A percentile compares a stretch with the other conserved stretches of the same genome.
phyloP scores from a whole-genome alignment of 139 green algal genomes.

The Edaphochlamys debaryana region DNA sequence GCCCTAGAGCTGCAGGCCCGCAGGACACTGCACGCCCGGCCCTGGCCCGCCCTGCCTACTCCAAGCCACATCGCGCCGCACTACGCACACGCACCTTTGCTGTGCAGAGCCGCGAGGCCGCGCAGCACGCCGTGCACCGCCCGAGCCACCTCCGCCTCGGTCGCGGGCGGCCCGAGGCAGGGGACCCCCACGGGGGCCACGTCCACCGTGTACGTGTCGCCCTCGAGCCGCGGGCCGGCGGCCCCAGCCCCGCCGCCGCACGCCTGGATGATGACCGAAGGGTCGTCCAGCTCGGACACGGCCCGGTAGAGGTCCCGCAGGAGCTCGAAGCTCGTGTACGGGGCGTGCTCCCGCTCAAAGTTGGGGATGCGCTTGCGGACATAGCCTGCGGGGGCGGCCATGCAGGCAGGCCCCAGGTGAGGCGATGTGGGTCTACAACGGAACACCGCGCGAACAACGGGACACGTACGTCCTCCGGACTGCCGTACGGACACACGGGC shows the following conservation, averaged over 20 bases:
- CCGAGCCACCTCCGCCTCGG: background rate
- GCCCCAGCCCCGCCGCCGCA: background rate
- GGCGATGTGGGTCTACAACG: too few species aligned
- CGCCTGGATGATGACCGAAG: background rate
- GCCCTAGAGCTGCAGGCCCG: too few species aligned
- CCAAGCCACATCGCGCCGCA: too few species aligned
- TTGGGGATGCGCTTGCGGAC: background rate
- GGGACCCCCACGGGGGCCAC: background rate
- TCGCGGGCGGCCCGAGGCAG: background rate
- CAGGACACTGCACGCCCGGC: too few species aligned
- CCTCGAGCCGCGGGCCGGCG: background rate
- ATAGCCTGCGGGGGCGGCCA: too few species aligned
- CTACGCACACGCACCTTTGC: background rate
- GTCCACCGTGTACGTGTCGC: background rate
- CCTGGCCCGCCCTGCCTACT: too few species aligned
- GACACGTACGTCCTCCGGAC: too few species aligned
- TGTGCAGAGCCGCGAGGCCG: background rate
- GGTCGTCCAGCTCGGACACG: background rate
- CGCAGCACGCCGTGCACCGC: background rate
- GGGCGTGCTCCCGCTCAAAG: background rate
- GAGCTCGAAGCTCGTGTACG: slow-evolving; percentile 6
- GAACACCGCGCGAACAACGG: too few species aligned
- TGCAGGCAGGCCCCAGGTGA: too few species aligned
- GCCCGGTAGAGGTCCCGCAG: background rate
- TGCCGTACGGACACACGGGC: too few species aligned